Base-by-base conservation (phyloP, 768 basidiomycete species). In the Trametes cubensis region DNA sequence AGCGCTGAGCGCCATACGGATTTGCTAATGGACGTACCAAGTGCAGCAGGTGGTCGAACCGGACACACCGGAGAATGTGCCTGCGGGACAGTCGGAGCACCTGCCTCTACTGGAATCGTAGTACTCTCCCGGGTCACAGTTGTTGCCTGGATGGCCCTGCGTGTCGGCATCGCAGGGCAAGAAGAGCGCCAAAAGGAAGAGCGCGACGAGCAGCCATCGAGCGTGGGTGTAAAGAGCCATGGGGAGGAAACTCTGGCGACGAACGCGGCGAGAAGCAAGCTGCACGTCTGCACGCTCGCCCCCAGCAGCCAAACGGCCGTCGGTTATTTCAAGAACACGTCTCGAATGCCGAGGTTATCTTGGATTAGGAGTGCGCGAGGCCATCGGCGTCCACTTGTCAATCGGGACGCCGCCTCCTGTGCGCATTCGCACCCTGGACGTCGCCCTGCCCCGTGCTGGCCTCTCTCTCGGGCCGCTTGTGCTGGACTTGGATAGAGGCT, bases 31-130 rank as follows among this genome's bases (percentile, higher is more conserved):
- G 28, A 54, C 63, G 14, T 50, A 65, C 63, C 62, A 67, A 11
- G 53, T 52, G 34, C 62, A 67, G 40, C 62, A 67, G 2, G 62
- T 18, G 15, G 62, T 64, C 21, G 66, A 62, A 34, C 62, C 64
- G 18, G 52, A 41, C 47, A 53, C 39, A 23, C 20, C 42, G 40
- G 34, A 55, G 60, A 65, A 68, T n/a, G 62, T 55, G 0, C 65
- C 62, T 11, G 53, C 38, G 2, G 58, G 63, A 28, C 63, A 64
- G 26, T 49, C 25, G 4, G 48, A 49, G 48, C 48, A 40, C 20
- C 51, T 53, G n/a, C 14, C 25, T 30, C 51, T 39, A 18, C 51
- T 23, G 8, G 34, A 21, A 30, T 53, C 51, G 11, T 23, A 53
- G 38, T 14, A 53, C 39, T 53, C 51, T 15, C 51, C 51, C 34